Conservation (phyloP, 2,329 filamentous ascomycete genomes). For the Madurella mycetomatis region DNA sequence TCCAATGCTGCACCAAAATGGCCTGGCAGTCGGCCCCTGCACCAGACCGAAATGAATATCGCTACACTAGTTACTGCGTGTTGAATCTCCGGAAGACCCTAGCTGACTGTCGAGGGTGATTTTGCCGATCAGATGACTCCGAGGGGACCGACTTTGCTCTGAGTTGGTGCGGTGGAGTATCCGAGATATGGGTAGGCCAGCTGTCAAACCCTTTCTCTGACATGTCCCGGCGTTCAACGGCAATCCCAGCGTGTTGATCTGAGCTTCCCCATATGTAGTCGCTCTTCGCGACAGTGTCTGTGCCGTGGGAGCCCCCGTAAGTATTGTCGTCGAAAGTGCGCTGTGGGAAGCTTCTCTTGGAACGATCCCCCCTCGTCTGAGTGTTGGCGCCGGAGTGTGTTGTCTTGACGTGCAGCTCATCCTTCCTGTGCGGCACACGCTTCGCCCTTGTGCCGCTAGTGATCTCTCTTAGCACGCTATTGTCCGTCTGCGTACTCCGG, state of each 20-base stretch:
- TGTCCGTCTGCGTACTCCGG: background rate
- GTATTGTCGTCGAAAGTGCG: no score
- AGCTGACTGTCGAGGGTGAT: background rate
- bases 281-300: no score
- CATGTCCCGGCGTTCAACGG: background rate
- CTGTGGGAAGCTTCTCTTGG: no score
- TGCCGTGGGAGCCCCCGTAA: no score
- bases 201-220: background rate
- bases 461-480: background rate
- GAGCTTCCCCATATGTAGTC: no score
- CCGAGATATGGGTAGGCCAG: background rate
- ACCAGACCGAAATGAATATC: background rate
- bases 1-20: no score
- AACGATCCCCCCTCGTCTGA: no score
- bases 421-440: no score
- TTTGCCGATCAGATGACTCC: background rate
- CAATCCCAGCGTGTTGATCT: no score
- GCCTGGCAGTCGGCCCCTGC: background rate
- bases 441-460: no score
- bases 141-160: background rate
- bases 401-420: no score
- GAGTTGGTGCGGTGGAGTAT: background rate
- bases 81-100: slow-evolving; percentile 6
- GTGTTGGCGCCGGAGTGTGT: no score
- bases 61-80: background rate